Evolutionary conservation across 2,329 filamentous ascomycete species (phyloP), one percentile per base, ranked within the genome.

Genomic region (Paracoccidioides brasiliensis): DNA sequence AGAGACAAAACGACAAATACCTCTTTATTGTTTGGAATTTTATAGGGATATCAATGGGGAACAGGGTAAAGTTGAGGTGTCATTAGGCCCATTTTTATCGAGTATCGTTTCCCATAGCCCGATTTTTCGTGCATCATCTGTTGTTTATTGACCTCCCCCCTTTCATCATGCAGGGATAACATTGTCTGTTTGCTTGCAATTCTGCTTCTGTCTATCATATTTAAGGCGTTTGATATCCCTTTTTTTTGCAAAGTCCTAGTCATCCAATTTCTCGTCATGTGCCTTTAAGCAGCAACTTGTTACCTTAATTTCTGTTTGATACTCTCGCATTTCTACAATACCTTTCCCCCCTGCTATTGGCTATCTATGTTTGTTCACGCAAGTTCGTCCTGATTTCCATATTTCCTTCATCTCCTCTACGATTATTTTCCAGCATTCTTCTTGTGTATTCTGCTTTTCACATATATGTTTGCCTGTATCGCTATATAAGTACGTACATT

Each of bases 41-140:
- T 41, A 15, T 52, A 41, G 49, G 49, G 15, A 41, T 52, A 8
- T 22, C 22, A 22, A 22, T 41, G 49, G 49, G 49, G 10, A 52
- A 42, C 22, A 30, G 38, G 50, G 30, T 41, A 52, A 37, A 52
- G 50, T 52, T 52, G 50, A 10, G 50, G 50, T 52, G 50, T 52
- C 50, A 5, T 50, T 52, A 30, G 50, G 50, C 42, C 38, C n/a
- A 52, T 14, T 42, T 41, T 50, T 32, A 38, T 50, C 46, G 46
- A 22, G 33, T n/a, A 33, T 42, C 2, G 3, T 32, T 42, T 42
- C 14, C 28, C 40, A 8, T 43, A 10, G 7, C 9, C 40, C 35
- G 22, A 12, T 52, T 42, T 38, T 42, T 7, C 22, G 8, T 8
- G 32, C n/a, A 9, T 9, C 15, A 7, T 7, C 6, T 50, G 46